Base-by-base conservation (phyloP, 202 grass and related monocot genomes). In the Schoenoplectus triqueter region DNA sequence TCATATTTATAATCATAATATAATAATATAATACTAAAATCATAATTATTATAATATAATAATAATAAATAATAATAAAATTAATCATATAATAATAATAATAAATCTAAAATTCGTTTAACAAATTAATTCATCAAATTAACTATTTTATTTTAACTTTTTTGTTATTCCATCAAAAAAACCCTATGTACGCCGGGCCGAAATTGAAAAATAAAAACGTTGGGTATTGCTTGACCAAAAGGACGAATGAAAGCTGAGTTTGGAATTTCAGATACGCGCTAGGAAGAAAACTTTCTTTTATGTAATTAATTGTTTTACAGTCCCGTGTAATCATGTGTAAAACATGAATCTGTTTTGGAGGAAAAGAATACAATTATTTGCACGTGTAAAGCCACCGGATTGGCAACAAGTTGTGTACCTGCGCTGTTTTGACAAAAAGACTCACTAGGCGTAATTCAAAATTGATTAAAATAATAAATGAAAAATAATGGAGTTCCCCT, bases 401-500 rank as follows among this genome's bases (percentile, higher is more conserved):
- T 57, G 21, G 21, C 20, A 20, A 77, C 73, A 77, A 56, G 3
- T 72, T 19, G 20, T 39, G 51, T 40, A 77, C 73, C 51, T 40
- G n/a, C 52, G 22, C 50, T 78, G 73, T 59, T 59, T 60, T 4
- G 59, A 59, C 41, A 10, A 77, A 40, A 77, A 77, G 6, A n/a
- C 17, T 51, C 46, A 73, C 8, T 21, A 73, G 10, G 41, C 7
- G 19, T 7, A 55, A 5, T 54, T 42, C 20, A 83, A 83, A 69
- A 82, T 40, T 83, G 47, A 57, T 83, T 54, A 40, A 66, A 66
- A 60, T 76, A 13, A 50, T 66, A 57, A 42, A 66, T 40, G 5
- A 17, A 83, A 80, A 46, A 83, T 65, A 82, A 83, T 83, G 46
- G 18, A 49, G 19, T 82, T 55, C 45, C 50, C 65, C 64, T 52